phyloP scores from a whole-genome alignment of 495 filamentous ascomycete species.

The Chaetomium fimeti region DNA sequence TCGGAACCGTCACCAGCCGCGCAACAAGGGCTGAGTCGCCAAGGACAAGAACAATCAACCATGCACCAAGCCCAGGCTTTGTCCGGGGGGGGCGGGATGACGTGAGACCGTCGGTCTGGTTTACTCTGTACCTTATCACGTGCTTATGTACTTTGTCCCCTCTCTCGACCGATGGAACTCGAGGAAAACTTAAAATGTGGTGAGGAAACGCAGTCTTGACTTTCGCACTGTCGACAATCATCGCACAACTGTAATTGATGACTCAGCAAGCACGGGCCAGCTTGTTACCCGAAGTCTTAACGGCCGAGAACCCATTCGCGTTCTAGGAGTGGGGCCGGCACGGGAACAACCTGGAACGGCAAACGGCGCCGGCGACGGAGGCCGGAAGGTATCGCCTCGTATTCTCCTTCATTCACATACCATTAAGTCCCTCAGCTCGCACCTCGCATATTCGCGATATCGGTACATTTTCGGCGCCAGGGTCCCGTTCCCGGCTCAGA shows the following conservation, averaged over 20 bases:
- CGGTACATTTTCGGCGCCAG: too few species aligned
- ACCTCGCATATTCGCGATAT: too few species aligned
- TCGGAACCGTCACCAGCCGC: conserved; percentile 5
- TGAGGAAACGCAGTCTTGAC: too few species aligned
- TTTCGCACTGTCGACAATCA: too few species aligned
- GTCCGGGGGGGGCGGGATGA: background rate
- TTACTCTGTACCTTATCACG: too few species aligned
- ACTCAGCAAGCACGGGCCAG: conserved; percentile 8
- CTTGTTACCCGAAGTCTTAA: conserved; percentile 4
- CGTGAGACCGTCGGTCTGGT: conserved; percentile 1
- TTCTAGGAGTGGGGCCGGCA: conserved; percentile 11
- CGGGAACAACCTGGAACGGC: conserved; percentile 16
- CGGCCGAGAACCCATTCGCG: conserved; percentile 14
- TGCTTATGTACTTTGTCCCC: too few species aligned
- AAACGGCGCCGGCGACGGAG: too few species aligned
- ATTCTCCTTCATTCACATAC: conserved; percentile 16
- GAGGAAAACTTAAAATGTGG: too few species aligned
- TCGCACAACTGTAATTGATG: conserved; percentile 12
- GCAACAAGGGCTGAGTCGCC: background rate
- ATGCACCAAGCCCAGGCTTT: background rate
- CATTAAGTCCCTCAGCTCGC: background rate
- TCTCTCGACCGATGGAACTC: too few species aligned
- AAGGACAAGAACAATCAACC: conserved; percentile 5
- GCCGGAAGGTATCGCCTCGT: conserved; percentile 13
- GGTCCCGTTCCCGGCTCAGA: too few species aligned